Base-by-base conservation (phyloP, 768 basidiomycete genomes). In the Serendipita indica region DNA sequence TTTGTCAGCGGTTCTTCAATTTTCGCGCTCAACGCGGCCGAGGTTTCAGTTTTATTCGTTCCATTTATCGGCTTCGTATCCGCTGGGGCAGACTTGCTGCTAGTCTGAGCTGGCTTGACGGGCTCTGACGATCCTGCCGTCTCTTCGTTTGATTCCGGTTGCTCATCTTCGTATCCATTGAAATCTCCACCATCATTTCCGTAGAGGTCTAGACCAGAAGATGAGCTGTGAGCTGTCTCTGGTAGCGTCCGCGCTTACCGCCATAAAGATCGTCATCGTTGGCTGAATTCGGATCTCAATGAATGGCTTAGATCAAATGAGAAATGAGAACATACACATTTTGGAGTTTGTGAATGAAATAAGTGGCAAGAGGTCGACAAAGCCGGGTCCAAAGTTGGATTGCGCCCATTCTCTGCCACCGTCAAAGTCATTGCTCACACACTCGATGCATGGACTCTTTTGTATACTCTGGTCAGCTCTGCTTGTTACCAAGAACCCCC, bases 231-330 rank as follows among this genome's bases (percentile, higher is more conserved):
- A 61, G 57, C 28, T 35, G 52, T 30, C 35, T 39, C n/a, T n/a
- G n/a, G n/a, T n/a, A n/a, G n/a, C n/a, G n/a, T n/a, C n/a, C n/a
- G n/a, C 25, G 61, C 81, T 59, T 68, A 87, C 89, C 89, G 66
- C 88, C 87, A 66, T 92, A 92, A 57, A 91, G 78, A 70, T 91
- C 89, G 72, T 86, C 86, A 70, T 90, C 86, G 70, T 87, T 83
- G 73, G 87, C 86, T 62, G 83, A 37, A 43, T 18, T 18, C n/a
- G 5, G 41, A 18, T 43, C 18, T n/a, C 41, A 43, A 43, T n/a
- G 18, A 7, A n/a, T n/a, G 18, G 18, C 22, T 54, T 54, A 54
- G 12, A 32, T 22, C 10, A n/a, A 54, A 4, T n/a, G n/a, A n/a
- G 32, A 54, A 54, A 54, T 27, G 1, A 25, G 32, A 25, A 27